Conservation (phyloP, 2,329 filamentous ascomycete genomes). For the Botrytis byssoidea region DNA sequence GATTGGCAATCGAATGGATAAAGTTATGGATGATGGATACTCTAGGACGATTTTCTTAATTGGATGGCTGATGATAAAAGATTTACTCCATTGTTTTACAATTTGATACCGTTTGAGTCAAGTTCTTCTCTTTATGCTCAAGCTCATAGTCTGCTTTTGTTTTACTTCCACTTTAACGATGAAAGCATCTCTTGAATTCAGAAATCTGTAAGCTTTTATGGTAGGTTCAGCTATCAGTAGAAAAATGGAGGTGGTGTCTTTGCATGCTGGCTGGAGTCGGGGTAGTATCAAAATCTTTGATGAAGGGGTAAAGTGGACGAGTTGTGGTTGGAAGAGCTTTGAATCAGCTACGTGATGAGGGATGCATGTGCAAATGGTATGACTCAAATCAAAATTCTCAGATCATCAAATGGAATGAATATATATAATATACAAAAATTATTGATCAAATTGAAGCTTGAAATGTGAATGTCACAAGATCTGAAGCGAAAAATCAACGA, state of each 20-base stretch:
- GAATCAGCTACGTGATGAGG: not conserved
- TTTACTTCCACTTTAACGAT: constrained; percentile 4
- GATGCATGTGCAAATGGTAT: not conserved
- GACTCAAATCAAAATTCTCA: not conserved
- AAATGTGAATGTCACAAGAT: not conserved
- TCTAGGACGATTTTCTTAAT: not conserved
- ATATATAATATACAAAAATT: not conserved
- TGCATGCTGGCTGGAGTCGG: not conserved
- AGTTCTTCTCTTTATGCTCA: not conserved
- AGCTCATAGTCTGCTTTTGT: not conserved
- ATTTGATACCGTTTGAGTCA: not conserved
- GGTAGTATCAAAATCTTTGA: not conserved
- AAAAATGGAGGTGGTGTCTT: not conserved
- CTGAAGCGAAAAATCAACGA: not conserved
- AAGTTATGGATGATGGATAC: constrained; percentile 1
- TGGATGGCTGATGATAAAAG: constrained; percentile 5
- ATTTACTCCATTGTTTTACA: not conserved
- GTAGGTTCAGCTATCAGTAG: not conserved
- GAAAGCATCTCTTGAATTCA: not conserved
- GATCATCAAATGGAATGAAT: not conserved
- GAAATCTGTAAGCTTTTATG: not conserved
- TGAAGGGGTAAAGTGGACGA: not conserved
- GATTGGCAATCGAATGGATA: not conserved
- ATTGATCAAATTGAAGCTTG: not conserved
- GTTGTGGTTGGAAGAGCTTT: not conserved